Percentiles rank a stretch among this genome's conserved stretches.
phyloP scores from a whole-genome alignment of 2,329 filamentous ascomycete genomes.

The Calycina herbarum region DNA sequence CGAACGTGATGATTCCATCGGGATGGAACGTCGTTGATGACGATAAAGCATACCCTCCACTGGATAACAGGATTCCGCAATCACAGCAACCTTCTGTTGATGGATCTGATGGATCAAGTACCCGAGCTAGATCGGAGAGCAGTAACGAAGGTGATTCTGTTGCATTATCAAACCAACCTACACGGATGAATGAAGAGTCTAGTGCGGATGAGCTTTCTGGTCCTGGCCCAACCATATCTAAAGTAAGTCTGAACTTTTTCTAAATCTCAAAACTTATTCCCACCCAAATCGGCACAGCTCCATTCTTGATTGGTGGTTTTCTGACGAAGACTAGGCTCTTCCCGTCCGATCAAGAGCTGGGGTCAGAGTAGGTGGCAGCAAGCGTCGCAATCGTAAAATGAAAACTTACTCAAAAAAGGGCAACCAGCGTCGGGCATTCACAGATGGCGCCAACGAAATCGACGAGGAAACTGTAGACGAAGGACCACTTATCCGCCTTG shows the following conservation, averaged over 20 bases:
- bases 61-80: slow-evolving; percentile 47
- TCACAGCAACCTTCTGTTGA: slow-evolving; percentile 22
- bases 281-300: slow-evolving; percentile 4
- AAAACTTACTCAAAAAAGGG: slow-evolving; percentile 43
- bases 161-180: slow-evolving; percentile 34
- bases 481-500: slow-evolving; percentile 71
- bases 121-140: slow-evolving; percentile 48
- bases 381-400: slow-evolving; percentile 32
- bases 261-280: background rate
- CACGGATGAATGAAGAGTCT: slow-evolving; percentile 60
- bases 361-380: slow-evolving; percentile 36
- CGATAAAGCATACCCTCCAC: slow-evolving; percentile 52
- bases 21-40: slow-evolving; percentile 67
- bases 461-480: slow-evolving; percentile 42
- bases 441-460: slow-evolving; percentile 18
- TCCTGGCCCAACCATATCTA: slow-evolving; percentile 15
- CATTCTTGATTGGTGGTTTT: slow-evolving; percentile 9
- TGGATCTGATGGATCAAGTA: slow-evolving; percentile 30
- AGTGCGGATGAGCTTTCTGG: slow-evolving; percentile 46
- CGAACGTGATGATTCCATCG: slow-evolving; percentile 62
- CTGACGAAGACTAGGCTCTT: slow-evolving; percentile 37
- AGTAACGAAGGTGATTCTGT: slow-evolving; percentile 48
- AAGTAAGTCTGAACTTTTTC: slow-evolving; percentile 27
- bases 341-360: slow-evolving; percentile 33
- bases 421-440: slow-evolving; percentile 31